Evolutionary conservation across 108 stramenopile species (phyloP).

Genomic region (Cyclotella cryptica): DNA sequence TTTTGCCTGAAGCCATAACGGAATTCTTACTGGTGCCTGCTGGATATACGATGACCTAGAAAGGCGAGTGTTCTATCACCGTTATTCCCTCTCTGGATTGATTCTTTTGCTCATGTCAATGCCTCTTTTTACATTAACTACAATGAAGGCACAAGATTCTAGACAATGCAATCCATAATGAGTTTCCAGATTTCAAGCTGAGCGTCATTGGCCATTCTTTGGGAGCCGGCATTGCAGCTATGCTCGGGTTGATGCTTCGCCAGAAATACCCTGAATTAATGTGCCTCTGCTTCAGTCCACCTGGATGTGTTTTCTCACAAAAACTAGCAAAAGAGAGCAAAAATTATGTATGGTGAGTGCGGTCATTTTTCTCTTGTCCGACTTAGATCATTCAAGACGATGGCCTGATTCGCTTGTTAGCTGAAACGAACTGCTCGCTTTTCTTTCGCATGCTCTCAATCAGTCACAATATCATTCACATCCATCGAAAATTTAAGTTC

Average conservation of each 20-base stretch:
- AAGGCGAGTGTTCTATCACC: conserved; percentile 24
- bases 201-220: conserved; percentile 92
- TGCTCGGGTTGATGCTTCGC: conserved; percentile 86
- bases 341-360: conserved; percentile 35
- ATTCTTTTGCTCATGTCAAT: conserved; percentile 5
- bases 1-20: conserved; percentile 59
- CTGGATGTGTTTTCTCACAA: conserved; percentile 87
- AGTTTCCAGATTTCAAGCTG: conserved; percentile 70
- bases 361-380: neutral
- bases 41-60: conserved; percentile 87
- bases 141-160: conserved; percentile 59
- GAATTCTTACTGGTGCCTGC: conserved; percentile 80
- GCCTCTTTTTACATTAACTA: neutral
- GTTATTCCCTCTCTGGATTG: conserved; percentile 1
- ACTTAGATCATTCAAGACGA: neutral
- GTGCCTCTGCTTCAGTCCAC: conserved; percentile 86
- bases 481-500: conserved; percentile 49
- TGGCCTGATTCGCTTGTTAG: too few species aligned
- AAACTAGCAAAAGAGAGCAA: conserved; percentile 64
- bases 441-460: too few species aligned
- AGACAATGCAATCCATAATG: conserved; percentile 57
- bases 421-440: too few species aligned
- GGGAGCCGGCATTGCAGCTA: conserved; percentile 88
- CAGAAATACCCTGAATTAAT: conserved; percentile 70
- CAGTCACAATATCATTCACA: too few species aligned